Percentiles rank a stretch among this genome's conserved stretches.
phyloP scores from a whole-genome alignment of 768 basidiomycete genomes.

The Jaapia argillacea region DNA sequence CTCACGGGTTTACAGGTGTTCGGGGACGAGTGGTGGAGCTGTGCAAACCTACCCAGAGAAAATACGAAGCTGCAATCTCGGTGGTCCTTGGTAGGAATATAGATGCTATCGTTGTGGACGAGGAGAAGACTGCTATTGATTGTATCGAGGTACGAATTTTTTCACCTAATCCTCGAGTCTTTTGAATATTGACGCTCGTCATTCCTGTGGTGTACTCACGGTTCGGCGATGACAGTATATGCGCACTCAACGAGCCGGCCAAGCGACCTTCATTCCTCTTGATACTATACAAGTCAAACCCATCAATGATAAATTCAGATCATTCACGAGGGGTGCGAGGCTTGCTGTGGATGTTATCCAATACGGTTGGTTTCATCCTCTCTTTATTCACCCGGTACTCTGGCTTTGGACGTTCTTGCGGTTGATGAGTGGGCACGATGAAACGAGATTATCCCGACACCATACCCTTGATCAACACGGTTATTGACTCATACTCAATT shows the following conservation, averaged over 20 bases:
- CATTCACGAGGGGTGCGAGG: constrained; percentile 59
- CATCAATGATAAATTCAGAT: constrained; percentile 88
- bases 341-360: constrained; percentile 53
- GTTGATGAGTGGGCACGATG: too few species aligned
- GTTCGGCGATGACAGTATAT: constrained; percentile 51
- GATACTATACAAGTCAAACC: constrained; percentile 95
- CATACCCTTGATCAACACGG: too few species aligned
- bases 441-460: too few species aligned
- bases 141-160: constrained; percentile 73
- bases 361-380: constrained; percentile 30
- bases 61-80: constrained; percentile 87
- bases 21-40: constrained; percentile 88
- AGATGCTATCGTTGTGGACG: constrained; percentile 93
- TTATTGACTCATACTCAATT: too few species aligned
- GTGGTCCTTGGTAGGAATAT: constrained; percentile 91
- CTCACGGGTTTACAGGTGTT: constrained; percentile 47
- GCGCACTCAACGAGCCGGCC: constrained; percentile 89
- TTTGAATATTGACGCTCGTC: not conserved
- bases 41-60: constrained; percentile 87
- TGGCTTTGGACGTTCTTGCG: constrained; percentile 84
- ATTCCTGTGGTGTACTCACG: not conserved
- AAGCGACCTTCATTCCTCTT: constrained; percentile 97
- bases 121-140: constrained; percentile 94
- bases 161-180: not conserved
- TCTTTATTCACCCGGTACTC: constrained; percentile 11